Evolutionary conservation across 2,329 filamentous ascomycete genomes (phyloP), one percentile per base, ranked within the genome.

Genomic region (Thielaviopsis punctulata): DNA sequence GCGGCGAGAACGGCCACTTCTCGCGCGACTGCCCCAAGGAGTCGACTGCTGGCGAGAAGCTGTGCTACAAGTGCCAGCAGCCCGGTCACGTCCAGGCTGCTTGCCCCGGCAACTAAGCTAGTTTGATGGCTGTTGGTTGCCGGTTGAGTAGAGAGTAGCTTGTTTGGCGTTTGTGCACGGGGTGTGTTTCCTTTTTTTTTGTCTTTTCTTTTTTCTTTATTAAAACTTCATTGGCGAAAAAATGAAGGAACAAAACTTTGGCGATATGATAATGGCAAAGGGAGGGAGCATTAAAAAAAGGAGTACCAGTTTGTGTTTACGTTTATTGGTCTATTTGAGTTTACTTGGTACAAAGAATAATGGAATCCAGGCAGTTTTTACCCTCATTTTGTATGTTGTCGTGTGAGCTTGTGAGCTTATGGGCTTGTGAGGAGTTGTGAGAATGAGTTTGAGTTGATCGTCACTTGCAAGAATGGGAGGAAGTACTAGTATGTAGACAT

Each of bases 11-110:
- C 61, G 90, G 92, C 57, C 90, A 96, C 71, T 80, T 95, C 68
- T 93, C 86, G 59, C 85, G 90, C 59, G 92, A 98, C 70, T 98
- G 92, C 78, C 84, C 89, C 62, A 89, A 90, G 66, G 90, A 95
- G 72, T 85, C 86, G 55, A 79, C 81, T 61, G 53, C 48, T n/a
- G 77, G 82, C 64, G 90, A 96, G 78, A 90, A 93, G 68, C 88
- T 95, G 66, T 98, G 92, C 83, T 98, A 98, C 80, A 94, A 93
- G 77, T 96, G 79, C 76, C 77, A 82, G 70, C 77, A 81, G 69
- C 66, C 75, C 60, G 89, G 90, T 62, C 90, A 95, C 72, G 84
- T 96, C 66, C 90, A 95, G 79, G 80, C 86, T 62, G 80, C 85
- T 63, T 98, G 92, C 82, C 86, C 90, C 64, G 88, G 84, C 75